Evolutionary conservation across 257 asterid genomes (phyloP).

Genomic region (Fraxinus cuspidata): DNA sequence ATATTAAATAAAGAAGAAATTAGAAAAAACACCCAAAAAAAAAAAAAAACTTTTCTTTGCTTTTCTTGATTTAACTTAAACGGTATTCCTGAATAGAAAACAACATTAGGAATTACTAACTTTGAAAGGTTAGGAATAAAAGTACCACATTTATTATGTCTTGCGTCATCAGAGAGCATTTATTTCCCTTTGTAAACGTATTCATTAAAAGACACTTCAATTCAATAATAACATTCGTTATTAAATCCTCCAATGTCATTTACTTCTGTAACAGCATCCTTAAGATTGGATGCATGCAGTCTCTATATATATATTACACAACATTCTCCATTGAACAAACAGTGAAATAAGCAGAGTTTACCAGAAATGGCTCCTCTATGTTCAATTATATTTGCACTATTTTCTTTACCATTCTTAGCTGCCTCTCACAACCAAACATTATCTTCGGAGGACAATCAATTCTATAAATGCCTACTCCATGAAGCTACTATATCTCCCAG

Average conservation of each 20-base stretch:
- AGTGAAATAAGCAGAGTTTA: not conserved
- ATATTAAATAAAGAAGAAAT: conserved; percentile 4
- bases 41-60: no score
- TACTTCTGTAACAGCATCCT: not conserved
- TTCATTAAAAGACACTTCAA: not conserved
- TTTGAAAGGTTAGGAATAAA: no score
- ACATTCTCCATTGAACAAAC: not conserved
- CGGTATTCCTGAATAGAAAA: no score
- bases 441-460: not conserved
- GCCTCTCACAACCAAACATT: not conserved
- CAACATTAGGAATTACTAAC: no score
- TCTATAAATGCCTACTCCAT: conserved; percentile 6
- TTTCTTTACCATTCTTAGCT: conserved; percentile 4
- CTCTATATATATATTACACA: not conserved
- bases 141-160: not conserved
- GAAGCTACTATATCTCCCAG: not conserved
- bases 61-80: no score
- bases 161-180: not conserved
- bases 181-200: not conserved
- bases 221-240: not conserved
- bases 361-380: not conserved
- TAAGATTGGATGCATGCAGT: not conserved
- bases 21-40: no score
- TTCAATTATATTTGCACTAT: not conserved
- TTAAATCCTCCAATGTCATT: not conserved